Conservation (phyloP, 306 rosid species). For the Hippophae rhamnoides region DNA sequence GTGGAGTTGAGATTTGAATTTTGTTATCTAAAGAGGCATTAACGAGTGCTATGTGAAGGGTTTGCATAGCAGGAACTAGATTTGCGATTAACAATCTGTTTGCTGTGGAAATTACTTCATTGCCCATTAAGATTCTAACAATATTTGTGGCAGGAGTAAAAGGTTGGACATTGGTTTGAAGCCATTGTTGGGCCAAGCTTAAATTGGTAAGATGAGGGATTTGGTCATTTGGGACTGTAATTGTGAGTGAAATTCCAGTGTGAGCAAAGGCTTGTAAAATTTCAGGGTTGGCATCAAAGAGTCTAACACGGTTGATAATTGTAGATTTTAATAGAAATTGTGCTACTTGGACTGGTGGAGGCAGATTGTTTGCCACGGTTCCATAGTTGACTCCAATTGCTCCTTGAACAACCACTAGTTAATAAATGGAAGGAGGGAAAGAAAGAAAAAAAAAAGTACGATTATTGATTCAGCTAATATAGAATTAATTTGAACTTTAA, state of each 20-base stretch:
- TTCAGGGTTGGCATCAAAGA: constrained; percentile 44
- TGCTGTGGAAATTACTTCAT: constrained; percentile 59
- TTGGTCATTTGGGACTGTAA: constrained; percentile 51
- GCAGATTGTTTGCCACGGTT: constrained; percentile 56
- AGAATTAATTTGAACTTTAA: too few relatives aligned
- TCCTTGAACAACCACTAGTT: constrained; percentile 33
- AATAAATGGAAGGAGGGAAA: not conserved
- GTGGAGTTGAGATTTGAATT: constrained; percentile 66
- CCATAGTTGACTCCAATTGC: constrained; percentile 72
- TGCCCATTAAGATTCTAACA: constrained; percentile 48
- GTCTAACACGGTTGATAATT: constrained; percentile 39
- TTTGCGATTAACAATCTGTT: constrained; percentile 37
- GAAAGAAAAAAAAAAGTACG: too few relatives aligned
- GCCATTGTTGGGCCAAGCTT: constrained; percentile 44
- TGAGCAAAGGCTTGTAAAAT: constrained; percentile 45
- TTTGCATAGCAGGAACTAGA: constrained; percentile 67
- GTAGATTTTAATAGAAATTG: constrained; percentile 46
- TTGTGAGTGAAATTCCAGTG: constrained; percentile 41
- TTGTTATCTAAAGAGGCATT: constrained; percentile 28
- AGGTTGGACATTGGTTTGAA: constrained; percentile 44
- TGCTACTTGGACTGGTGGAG: constrained; percentile 50
- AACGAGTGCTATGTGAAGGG: constrained; percentile 48
- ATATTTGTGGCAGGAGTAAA: constrained; percentile 45
- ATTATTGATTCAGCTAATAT: too few relatives aligned
- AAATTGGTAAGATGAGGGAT: constrained; percentile 45